Evolutionary conservation across 2,329 filamentous ascomycete species (phyloP).

Genomic region (Tolypocladium nubicola): DNA sequence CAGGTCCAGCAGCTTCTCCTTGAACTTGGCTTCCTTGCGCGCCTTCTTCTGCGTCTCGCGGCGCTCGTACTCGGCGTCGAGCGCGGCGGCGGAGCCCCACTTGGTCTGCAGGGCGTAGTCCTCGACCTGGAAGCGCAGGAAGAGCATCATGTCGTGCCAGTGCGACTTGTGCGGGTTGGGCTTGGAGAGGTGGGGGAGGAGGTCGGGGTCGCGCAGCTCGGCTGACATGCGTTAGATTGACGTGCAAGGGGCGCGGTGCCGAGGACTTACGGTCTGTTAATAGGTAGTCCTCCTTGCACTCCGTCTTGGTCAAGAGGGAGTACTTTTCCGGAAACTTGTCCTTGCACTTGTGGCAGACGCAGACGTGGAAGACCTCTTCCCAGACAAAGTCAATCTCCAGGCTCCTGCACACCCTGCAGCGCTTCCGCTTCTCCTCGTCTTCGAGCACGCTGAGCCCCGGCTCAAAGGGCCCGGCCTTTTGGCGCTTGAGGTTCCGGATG

Average conservation of each 20-base stretch:
- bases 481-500: constrained; percentile 58
- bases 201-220: constrained; percentile 77
- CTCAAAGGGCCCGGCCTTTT: constrained; percentile 76
- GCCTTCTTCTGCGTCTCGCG: constrained; percentile 71
- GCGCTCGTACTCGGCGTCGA: constrained; percentile 81
- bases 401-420: constrained; percentile 72
- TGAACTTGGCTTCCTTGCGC: constrained; percentile 85
- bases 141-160: constrained; percentile 99
- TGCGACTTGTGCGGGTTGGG: constrained; percentile 94
- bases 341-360: constrained; percentile 76
- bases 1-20: constrained; percentile 74
- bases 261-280: constrained; percentile 71
- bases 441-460: constrained; percentile 71
- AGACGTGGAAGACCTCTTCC: constrained; percentile 70
- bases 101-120: constrained; percentile 83
- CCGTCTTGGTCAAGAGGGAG: constrained; percentile 90
- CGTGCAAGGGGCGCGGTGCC: constrained; percentile 3
- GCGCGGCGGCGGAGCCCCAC: constrained; percentile 77
- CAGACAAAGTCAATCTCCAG: constrained; percentile 92
- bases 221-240: constrained; percentile 32
- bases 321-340: constrained; percentile 88
- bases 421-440: constrained; percentile 53
- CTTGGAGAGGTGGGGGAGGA: constrained; percentile 77
- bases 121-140: constrained; percentile 86
- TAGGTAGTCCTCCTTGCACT: constrained; percentile 90